A percentile compares a stretch with the other conserved stretches of the same genome.
phyloP scores from a whole-genome alignment of 2,329 filamentous ascomycete species.

The Tolypocladium pustulatum region DNA sequence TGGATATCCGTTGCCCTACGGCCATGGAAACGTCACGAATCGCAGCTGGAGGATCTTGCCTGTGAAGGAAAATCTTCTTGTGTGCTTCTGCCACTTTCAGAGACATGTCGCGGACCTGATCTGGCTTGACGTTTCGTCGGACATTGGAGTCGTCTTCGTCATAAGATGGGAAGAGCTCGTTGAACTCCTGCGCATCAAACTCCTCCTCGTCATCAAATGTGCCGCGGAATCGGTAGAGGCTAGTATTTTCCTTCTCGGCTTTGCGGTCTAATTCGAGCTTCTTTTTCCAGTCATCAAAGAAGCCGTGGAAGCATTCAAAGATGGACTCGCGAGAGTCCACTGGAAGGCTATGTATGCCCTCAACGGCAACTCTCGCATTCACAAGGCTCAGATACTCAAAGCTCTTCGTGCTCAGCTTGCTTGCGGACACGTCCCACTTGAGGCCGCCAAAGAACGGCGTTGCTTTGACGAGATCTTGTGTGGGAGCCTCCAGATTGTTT shows the following conservation, averaged over 20 bases:
- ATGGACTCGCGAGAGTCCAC: constrained; percentile 39
- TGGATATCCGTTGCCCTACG: constrained; percentile 27
- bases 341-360: constrained; percentile 32
- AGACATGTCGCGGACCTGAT: constrained; percentile 43
- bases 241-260: constrained; percentile 61
- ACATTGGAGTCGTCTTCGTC: constrained; percentile 32
- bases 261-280: constrained; percentile 68
- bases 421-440: constrained; percentile 15
- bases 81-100: constrained; percentile 53
- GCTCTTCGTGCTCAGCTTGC: constrained; percentile 12
- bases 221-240: constrained; percentile 76
- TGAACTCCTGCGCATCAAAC: constrained; percentile 62
- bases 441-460: constrained; percentile 48
- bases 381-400: constrained; percentile 34
- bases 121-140: constrained; percentile 18
- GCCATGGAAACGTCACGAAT: constrained; percentile 34
- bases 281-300: constrained; percentile 73
- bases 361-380: constrained; percentile 28
- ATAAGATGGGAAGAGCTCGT: constrained; percentile 73
- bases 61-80: constrained; percentile 36
- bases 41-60: constrained; percentile 26
- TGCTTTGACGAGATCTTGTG: constrained; percentile 28
- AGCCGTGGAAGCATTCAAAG: constrained; percentile 56
- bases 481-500: constrained; percentile 27
- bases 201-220: constrained; percentile 68